Evolutionary conservation across 192 early-diverging fungal species (phyloP), one percentile per base, ranked within the genome.

Genomic region (Gaertneriomyces semiglobifer): DNA sequence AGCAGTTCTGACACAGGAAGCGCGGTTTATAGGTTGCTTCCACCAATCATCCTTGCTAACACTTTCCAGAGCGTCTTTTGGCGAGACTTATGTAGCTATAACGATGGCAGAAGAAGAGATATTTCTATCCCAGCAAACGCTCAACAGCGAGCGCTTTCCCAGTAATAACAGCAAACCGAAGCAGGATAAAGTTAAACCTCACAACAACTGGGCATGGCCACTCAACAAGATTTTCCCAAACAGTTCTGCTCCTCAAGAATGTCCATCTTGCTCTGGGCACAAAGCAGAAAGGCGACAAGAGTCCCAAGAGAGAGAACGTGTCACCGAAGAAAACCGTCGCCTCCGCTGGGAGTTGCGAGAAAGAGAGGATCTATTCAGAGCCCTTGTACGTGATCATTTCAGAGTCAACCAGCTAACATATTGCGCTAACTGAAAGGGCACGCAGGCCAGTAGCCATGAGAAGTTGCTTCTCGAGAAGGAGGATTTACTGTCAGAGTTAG

Each of bases 261-360:
- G 50, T 20, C n/a, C 50, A 0, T 52, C 50, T 5, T 52, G 6
- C 6, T 5, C 50, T 20, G 6, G n/a, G n/a, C n/a, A 52, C 20
- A 20, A 52, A 52, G 50, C 50, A n/a, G 50, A 52, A 52, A 52
- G 20, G 50, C n/a, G 20, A 20, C n/a, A 52, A 3, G 20, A 18
- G n/a, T 5, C 20, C n/a, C 3, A 4, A 18, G 50, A 52, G n/a
- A 52, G n/a, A 20, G 50, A 52, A 6, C 50, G 50, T 5, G 20
- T 52, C n/a, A 52, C n/a, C n/a, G 50, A n/a, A 52, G 50, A 52
- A 52, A 52, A 52, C 20, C n/a, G n/a, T 52, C 50, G 50, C 6
- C 50, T 52, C 25, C 52, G 52, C 20, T 65, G 63, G 63, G 63
- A 65, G 52, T 41, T 65, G 33, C 18, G 53, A 12, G 63, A 65